Evolutionary conservation across 768 basidiomycete species (phyloP), one percentile per base, ranked within the genome.

Genomic region (Nevesoporus exiguus): DNA sequence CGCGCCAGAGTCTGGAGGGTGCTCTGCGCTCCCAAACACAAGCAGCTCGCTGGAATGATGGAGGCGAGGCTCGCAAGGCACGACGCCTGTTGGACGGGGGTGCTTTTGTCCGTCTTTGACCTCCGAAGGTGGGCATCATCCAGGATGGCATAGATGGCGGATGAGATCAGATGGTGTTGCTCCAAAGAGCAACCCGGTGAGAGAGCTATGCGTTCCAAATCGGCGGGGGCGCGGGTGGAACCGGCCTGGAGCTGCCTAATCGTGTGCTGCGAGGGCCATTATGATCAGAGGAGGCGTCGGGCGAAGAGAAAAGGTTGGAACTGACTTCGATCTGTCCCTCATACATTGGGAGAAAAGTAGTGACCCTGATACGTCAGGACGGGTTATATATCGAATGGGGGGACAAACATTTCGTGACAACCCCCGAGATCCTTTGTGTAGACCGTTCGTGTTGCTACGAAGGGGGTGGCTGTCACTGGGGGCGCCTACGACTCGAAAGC

Each of bases 201-300:
- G 10, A 64, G 45, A 30, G 69, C 69, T 45, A 67, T 46, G 44
- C 29, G 14, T n/a, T 51, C 52, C 55, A 69, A 40, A 15, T 52
- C 57, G 19, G 42, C 42, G 14, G 60, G 51, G 19, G 67, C 65
- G 19, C 22, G 37, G 33, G 46, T 19, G 7, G 67, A 71, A 11
- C 67, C 69, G 15, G 50, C 56, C 29, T 47, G 55, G n/a, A 68
- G 65, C 17, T 58, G 56, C 30, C 50, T 50, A 43, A 70, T 49
- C 9, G 53, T 52, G 33, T 55, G 46, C 66, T 67, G 45, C n/a
- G 11, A 47, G 2, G 52, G 31, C 21, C 19, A 47, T 15, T 31
- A 3, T 25, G 41, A 31, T 55, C 34, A 59, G 46, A 5, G 17
- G 33, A 2, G 15, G 2, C 14, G 19, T 42, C 40, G 31, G 25